Percentiles rank a stretch among this genome's conserved stretches.
Conservation (phyloP, 495 filamentous ascomycete species). For the Ramalina intermedia region DNA sequence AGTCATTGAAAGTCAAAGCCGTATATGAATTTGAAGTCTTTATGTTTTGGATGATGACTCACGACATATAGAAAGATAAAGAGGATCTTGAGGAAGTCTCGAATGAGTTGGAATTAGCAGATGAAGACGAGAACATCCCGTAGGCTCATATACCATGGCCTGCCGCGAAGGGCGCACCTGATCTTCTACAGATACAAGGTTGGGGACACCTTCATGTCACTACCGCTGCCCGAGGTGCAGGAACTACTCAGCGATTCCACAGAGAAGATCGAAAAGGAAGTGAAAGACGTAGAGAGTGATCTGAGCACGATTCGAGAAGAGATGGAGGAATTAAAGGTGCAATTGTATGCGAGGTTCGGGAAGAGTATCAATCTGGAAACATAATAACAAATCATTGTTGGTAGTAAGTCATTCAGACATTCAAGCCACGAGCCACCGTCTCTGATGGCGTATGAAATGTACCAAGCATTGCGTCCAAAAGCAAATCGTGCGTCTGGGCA, state of each 20-base stretch:
- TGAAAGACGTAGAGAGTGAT: constrained; percentile 60
- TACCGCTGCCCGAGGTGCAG: constrained; percentile 73
- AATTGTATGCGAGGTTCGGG: constrained; percentile 86
- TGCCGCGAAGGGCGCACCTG: neutral
- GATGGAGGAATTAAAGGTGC: constrained; percentile 75
- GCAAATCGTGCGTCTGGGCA: too few relatives aligned
- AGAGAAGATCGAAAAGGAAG: constrained; percentile 58
- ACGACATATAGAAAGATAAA: constrained; percentile 70
- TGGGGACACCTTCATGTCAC: constrained; percentile 82
- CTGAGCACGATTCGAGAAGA: constrained; percentile 62
- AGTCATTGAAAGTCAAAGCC: constrained; percentile 68
- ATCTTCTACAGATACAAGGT: constrained; percentile 66
- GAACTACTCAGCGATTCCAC: constrained; percentile 60
- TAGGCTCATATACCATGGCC: constrained; percentile 26
- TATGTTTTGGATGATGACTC: constrained; percentile 9
- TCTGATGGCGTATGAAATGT: too few relatives aligned
- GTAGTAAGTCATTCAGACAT: too few relatives aligned
- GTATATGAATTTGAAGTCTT: constrained; percentile 31
- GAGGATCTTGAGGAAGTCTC: constrained; percentile 91
- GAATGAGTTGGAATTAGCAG: constrained; percentile 80
- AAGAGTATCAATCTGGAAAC: constrained; percentile 91
- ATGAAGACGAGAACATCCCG: constrained; percentile 90
- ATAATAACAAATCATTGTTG: constrained; percentile 19
- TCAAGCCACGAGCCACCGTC: too few relatives aligned
- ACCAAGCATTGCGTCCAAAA: too few relatives aligned